These are phyloP conservation scores for Purshia tridentata DNA, from an alignment of 306 rosid genomes.

Conservation along the genomic window DNA sequence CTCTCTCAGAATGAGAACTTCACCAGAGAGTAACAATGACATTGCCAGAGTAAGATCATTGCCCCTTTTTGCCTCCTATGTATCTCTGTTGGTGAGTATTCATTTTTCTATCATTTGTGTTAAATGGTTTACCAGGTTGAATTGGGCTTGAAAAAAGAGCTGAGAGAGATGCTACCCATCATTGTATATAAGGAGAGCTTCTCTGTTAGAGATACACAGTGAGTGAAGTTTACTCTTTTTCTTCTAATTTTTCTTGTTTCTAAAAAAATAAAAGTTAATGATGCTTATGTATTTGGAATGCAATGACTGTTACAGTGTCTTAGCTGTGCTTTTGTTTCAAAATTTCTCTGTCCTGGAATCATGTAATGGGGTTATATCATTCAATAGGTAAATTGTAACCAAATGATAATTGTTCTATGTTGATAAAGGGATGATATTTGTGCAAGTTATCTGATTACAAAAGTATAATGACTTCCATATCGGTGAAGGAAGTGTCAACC, in stretches of 20 bases:
- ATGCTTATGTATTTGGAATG: neutral
- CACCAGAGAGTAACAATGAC: conserved; percentile 13
- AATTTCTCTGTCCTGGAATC: too few species aligned
- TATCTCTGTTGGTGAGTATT: neutral
- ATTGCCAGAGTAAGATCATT: conserved; percentile 40
- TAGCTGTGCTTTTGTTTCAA: too few species aligned
- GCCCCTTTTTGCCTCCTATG: neutral
- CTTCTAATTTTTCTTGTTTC: neutral
- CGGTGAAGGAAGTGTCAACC: too few species aligned
- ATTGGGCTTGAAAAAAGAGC: conserved; percentile 67
- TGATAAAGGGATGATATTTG: neutral
- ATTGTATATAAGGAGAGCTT: conserved; percentile 73
- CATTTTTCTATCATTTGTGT: neutral
- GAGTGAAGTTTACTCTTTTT: conserved; percentile 34
- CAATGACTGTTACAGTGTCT: too few species aligned
- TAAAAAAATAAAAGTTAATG: neutral
- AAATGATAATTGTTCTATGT: too few species aligned
- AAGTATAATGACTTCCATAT: too few species aligned
- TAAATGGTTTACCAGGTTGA: conserved; percentile 35
- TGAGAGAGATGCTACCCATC: conserved; percentile 83
- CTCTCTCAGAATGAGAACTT: conserved; percentile 45
- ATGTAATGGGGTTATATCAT: too few species aligned
- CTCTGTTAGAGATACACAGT: conserved; percentile 76
- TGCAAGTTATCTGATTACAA: too few species aligned
- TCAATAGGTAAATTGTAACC: too few species aligned